Conservation (phyloP, 441 rosid species). For the Pelargonium australe region DNA sequence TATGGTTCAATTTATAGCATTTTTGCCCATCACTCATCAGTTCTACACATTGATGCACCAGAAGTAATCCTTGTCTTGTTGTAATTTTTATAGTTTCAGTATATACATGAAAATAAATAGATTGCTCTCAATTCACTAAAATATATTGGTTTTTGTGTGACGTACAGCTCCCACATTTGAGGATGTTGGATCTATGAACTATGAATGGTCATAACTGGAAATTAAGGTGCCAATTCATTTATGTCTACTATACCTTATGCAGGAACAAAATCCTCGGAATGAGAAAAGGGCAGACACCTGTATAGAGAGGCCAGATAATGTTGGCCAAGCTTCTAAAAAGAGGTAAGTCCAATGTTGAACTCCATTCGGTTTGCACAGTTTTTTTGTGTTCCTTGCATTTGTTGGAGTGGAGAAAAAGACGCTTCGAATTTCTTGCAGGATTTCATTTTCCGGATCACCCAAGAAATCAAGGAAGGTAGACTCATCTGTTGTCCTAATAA, state of each 20-base stretch:
- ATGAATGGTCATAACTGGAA: background rate
- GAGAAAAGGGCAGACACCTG: slow-evolving; percentile 22
- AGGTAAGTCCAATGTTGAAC: slow-evolving; percentile 27
- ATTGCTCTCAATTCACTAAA: background rate
- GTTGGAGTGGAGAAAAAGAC: background rate
- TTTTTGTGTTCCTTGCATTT: background rate
- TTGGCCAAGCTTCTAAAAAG: slow-evolving; percentile 29
- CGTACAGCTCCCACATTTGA: background rate
- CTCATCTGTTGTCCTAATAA: slow-evolving; percentile 38
- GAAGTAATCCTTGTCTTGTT: background rate
- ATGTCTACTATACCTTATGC: slow-evolving; percentile 17
- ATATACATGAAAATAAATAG: background rate
- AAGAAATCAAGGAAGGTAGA: slow-evolving; percentile 37
- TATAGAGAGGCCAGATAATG: slow-evolving; percentile 21
- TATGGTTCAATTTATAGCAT: background rate
- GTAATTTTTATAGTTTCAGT: background rate
- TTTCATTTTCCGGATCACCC: slow-evolving; percentile 36
- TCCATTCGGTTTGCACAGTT: background rate
- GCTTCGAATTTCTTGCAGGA: slow-evolving; percentile 12
- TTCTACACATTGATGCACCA: background rate
- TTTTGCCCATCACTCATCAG: too few relatives aligned
- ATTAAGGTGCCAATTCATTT: slow-evolving; percentile 11
- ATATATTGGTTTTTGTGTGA: background rate
- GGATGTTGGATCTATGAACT: background rate
- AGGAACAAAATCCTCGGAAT: slow-evolving; percentile 26